phyloP scores from a whole-genome alignment of 2,329 filamentous ascomycete genomes.

The Dactylellina leptospora region DNA sequence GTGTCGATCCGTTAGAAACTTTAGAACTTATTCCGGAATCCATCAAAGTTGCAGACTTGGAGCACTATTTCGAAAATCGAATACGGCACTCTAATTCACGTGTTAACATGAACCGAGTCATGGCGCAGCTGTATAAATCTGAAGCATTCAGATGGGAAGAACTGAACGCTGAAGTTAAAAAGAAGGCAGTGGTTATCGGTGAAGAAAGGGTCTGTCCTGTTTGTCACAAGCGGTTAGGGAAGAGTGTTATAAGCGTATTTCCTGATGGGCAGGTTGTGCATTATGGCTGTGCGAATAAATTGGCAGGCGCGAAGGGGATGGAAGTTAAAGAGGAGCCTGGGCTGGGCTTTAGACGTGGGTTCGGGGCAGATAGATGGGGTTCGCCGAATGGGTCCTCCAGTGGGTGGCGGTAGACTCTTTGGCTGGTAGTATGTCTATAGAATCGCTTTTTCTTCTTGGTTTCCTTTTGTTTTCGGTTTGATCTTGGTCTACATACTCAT shows the following conservation, averaged over 20 bases:
- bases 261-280: constrained; percentile 75
- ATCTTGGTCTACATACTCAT: constrained; percentile 3
- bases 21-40: constrained; percentile 83
- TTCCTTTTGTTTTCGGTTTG: constrained; percentile 4
- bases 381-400: constrained; percentile 11
- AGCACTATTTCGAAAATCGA: constrained; percentile 89
- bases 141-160: constrained; percentile 79
- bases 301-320: constrained; percentile 42
- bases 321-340: constrained; percentile 38
- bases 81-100: constrained; percentile 86
- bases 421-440: background rate
- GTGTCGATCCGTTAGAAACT: constrained; percentile 85
- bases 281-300: constrained; percentile 72
- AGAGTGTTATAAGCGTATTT: constrained; percentile 88
- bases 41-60: constrained; percentile 79
- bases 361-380: constrained; percentile 38
- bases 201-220: constrained; percentile 91
- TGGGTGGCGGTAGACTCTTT: constrained; percentile 26
- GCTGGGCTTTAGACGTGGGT: constrained; percentile 26
- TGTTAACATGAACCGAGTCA: constrained; percentile 80
- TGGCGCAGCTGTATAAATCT: constrained; percentile 78
- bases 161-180: constrained; percentile 74
- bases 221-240: constrained; percentile 90
- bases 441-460: background rate
- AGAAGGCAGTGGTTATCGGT: constrained; percentile 77